Base-by-base conservation (phyloP, 169 alveolate genomes). In the Plasmodium inui region DNA sequence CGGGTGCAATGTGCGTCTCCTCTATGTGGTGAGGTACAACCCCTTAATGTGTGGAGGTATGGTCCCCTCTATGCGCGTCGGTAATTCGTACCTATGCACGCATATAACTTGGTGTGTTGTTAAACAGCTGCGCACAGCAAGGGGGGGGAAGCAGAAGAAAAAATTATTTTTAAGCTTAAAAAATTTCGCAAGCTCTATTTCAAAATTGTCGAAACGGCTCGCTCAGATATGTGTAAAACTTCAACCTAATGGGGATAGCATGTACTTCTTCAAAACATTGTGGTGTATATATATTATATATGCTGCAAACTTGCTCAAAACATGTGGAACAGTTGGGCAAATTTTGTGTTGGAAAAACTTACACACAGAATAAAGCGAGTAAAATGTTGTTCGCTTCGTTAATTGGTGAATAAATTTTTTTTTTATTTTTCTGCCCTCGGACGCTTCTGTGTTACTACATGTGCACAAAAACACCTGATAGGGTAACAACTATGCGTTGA, bases 211-310 rank as follows among this genome's bases (percentile, higher is more conserved):
- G 70, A 22, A 34, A 41, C 44, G 32, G 26, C 50, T 41, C 26
- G 4, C 30, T n/a, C 50, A 30, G 5, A 67, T 26, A 26, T 67
- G 17, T 28, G 30, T 67, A 67, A 67, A 67, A 67, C 76, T 19
- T 67, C 37, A 26, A 67, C 7, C 30, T 22, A 28, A 67, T 19
- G 76, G 30, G n/a, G 9, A 30, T 41, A 14, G 7, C 84, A 79
- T n/a, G 70, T 79, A 73, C 70, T 79, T 46, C 41, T 41, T 79
- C 84, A 79, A 79, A 79, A 79, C 70, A 79, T 14, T 26, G 84
- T 79, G 72, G 39, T 79, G 34, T 79, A 10, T 79, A 79, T 50
- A 76, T 41, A 79, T 41, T 41, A 79, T 41, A 9, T 22, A 12
- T 81, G 72, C 14, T 19, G 37, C 53, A 9, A 34, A 19, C 32